A percentile compares a stretch with the other conserved stretches of the same genome.
Conservation (phyloP, 345 rosid genomes). For the Aquilaria yunnanensis region DNA sequence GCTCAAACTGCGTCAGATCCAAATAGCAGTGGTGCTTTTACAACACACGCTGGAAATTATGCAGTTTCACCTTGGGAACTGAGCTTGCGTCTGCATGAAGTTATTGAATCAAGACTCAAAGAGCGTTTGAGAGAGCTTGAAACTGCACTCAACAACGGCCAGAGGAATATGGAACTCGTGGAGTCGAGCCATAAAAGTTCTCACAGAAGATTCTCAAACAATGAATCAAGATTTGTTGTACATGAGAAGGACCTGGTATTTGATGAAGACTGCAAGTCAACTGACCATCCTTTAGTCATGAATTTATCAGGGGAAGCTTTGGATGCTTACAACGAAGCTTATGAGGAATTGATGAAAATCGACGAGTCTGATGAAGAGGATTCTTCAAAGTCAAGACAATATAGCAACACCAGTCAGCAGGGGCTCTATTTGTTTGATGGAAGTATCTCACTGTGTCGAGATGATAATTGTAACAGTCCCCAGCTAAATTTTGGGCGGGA, state of each 20-base stretch:
- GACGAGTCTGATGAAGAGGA: constrained; percentile 58
- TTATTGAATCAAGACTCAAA: constrained; percentile 62
- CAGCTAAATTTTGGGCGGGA: background rate
- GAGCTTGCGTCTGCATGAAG: constrained; percentile 61
- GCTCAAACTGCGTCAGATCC: constrained; percentile 34
- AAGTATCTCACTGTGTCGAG: constrained; percentile 20
- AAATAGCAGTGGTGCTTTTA: constrained; percentile 49
- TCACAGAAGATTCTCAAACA: constrained; percentile 27
- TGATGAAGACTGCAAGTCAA: constrained; percentile 21
- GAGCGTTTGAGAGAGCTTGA: constrained; percentile 65
- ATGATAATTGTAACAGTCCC: constrained; percentile 15
- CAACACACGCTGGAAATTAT: constrained; percentile 46
- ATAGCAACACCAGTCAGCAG: constrained; percentile 20
- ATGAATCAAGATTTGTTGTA: constrained; percentile 18
- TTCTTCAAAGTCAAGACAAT: constrained; percentile 20
- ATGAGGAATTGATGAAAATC: constrained; percentile 57
- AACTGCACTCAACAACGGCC: constrained; percentile 66
- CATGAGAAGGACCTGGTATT: constrained; percentile 22
- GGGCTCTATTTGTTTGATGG: constrained; percentile 20
- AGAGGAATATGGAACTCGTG: constrained; percentile 46
- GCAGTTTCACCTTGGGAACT: constrained; percentile 74
- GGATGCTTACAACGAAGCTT: constrained; percentile 69
- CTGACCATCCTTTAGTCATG: constrained; percentile 55
- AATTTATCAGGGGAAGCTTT: constrained; percentile 73
- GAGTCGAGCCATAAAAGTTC: constrained; percentile 37